Evolutionary conservation across 352 stramenopile species (phyloP).

Genomic region (Lagenidium sp.): DNA sequence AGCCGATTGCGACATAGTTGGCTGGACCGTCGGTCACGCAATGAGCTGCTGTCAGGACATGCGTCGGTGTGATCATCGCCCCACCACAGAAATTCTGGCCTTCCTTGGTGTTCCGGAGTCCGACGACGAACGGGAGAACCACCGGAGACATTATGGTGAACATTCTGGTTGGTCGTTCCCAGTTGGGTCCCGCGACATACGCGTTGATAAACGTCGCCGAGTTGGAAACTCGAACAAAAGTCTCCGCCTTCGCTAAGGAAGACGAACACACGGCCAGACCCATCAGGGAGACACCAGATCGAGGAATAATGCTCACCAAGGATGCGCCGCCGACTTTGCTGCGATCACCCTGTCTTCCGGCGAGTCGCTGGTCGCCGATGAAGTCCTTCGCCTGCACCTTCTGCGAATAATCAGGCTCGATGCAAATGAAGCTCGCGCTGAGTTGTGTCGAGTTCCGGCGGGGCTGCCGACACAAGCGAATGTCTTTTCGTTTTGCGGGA

Average conservation of each 20-base stretch:
- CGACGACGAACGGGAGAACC: slow-evolving; percentile 9
- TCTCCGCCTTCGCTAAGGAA: neutral
- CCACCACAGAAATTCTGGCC: slow-evolving; percentile 26
- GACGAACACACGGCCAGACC: slow-evolving; percentile 3
- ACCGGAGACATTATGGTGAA: neutral
- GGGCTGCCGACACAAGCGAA: too few species aligned
- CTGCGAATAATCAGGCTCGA: too few species aligned
- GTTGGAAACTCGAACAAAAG: slow-evolving; percentile 15
- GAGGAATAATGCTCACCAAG: slow-evolving; percentile 1
- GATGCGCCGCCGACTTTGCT: slow-evolving; percentile 1
- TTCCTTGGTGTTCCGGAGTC: slow-evolving; percentile 9
- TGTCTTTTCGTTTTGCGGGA: too few species aligned
- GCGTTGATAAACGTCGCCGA: slow-evolving; percentile 24
- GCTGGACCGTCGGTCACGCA: slow-evolving; percentile 13
- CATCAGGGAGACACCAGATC: slow-evolving; percentile 5
- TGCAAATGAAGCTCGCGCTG: too few species aligned
- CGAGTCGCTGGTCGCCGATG: neutral
- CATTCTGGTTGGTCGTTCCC: neutral
- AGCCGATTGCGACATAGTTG: slow-evolving; percentile 5
- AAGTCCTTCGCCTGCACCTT: neutral
- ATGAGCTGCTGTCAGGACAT: slow-evolving; percentile 28
- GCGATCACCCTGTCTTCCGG: neutral
- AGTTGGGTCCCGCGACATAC: slow-evolving; percentile 14
- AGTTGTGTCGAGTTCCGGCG: too few species aligned
- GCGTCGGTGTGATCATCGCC: slow-evolving; percentile 18